These are phyloP conservation scores for Nitzschia sp. DNA, from an alignment of 108 stramenopile species.

Conservation along the genomic window DNA sequence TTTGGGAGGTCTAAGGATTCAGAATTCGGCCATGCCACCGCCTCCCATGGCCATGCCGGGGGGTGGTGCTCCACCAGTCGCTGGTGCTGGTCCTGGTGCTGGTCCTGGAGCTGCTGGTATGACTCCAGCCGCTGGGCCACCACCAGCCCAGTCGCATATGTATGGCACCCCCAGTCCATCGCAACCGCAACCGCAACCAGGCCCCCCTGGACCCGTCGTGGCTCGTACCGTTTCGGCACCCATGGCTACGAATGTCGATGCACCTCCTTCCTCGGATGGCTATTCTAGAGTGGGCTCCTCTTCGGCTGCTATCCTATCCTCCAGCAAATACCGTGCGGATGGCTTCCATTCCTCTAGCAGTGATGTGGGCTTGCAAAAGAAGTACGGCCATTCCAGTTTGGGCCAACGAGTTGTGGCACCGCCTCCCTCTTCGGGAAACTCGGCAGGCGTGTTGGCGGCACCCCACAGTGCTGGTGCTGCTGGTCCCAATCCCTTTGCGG, in stretches of 20 bases:
- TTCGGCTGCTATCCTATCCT: conserved; percentile 36
- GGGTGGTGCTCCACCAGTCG: too few species aligned
- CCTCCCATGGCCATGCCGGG: conserved; percentile 45
- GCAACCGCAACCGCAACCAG: not conserved
- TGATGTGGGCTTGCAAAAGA: conserved; percentile 72
- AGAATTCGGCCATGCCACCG: conserved; percentile 52
- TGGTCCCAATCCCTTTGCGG: conserved; percentile 45
- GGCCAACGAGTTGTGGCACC: conserved; percentile 19
- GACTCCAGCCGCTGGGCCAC: not conserved
- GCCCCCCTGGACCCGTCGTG: not conserved
- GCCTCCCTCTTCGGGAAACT: conserved; percentile 32
- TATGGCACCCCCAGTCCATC: conserved; percentile 14
- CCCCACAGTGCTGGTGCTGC: conserved; percentile 24
- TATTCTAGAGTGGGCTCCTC: conserved; percentile 58
- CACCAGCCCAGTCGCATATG: conserved; percentile 4
- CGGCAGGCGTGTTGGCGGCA: conserved; percentile 9
- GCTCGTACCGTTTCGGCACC: conserved; percentile 2
- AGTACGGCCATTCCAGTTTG: conserved; percentile 72
- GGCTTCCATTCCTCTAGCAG: conserved; percentile 87
- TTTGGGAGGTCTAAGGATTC: conserved; percentile 69
- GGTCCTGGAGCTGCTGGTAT: not conserved
- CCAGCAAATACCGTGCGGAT: conserved; percentile 67
- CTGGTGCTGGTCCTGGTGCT: not conserved
- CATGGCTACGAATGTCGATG: not conserved
- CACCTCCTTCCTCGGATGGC: conserved; percentile 27